Conservation (phyloP, 495 filamentous ascomycete species). For the Aspergillus sclerotiicarbonarius region DNA sequence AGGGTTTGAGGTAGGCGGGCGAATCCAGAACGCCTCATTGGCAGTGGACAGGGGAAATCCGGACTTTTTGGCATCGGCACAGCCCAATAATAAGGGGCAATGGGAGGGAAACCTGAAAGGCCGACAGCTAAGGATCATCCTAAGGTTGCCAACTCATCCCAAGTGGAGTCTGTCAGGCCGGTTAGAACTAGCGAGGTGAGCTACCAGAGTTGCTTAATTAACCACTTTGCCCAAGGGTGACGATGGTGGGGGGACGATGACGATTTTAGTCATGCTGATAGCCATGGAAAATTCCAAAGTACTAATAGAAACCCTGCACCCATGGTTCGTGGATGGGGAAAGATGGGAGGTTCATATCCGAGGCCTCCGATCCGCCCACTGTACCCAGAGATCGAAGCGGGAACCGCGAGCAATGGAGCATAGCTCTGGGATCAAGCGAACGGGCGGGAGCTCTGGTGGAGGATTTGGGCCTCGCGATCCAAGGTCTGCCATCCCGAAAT, state of each 20-base stretch:
- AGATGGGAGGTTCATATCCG: neutral
- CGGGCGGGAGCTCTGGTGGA: neutral
- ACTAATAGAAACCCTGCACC: neutral
- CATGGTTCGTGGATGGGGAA: neutral
- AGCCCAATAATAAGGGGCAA: constrained; percentile 20
- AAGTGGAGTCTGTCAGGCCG: constrained; percentile 14
- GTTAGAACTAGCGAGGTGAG: constrained; percentile 4
- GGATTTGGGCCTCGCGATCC: neutral
- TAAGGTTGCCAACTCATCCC: constrained; percentile 21
- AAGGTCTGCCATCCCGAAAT: neutral
- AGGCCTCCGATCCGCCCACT: neutral
- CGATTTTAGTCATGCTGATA: neutral
- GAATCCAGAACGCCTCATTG: constrained; percentile 20
- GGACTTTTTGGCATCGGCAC: neutral
- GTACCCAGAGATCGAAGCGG: neutral
- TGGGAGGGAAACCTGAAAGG: constrained; percentile 1
- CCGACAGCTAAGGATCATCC: constrained; percentile 8
- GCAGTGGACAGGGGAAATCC: constrained; percentile 10
- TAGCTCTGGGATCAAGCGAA: neutral
- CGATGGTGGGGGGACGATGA: neutral
- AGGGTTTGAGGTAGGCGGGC: constrained; percentile 10
- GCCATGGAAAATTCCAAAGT: too few relatives aligned
- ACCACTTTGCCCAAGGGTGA: constrained; percentile 6
- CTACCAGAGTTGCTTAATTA: constrained; percentile 12
- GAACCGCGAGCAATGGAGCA: too few relatives aligned